Percentiles rank a stretch among this genome's conserved stretches.
These are phyloP conservation scores for Canariomyces notabilis DNA, from an alignment of 2,329 filamentous ascomycete genomes.

Conservation along the genomic window DNA sequence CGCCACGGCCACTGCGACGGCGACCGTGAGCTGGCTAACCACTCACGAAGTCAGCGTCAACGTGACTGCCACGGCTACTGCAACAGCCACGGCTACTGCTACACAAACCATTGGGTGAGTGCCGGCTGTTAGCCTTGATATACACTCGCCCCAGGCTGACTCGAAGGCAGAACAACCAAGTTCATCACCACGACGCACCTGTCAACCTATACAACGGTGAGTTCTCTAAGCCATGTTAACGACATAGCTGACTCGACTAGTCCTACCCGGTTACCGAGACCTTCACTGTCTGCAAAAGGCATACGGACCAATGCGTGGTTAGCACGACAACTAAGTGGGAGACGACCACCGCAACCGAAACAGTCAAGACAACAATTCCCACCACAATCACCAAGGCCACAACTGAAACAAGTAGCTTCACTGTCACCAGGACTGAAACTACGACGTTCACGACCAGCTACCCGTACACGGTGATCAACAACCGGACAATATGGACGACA, in stretches of 20 bases:
- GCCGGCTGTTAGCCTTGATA: not conserved
- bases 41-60: conserved; percentile 12
- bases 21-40: conserved; percentile 8
- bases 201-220: conserved; percentile 19
- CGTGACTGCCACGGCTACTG: conserved; percentile 7
- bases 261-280: conserved; percentile 20
- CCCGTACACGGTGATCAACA: conserved; percentile 7
- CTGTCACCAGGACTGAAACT: conserved; percentile 7
- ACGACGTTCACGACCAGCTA: conserved; percentile 12
- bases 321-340: conserved; percentile 21
- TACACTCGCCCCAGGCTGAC: conserved; percentile 1
- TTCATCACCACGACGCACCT: conserved; percentile 14
- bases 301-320: conserved; percentile 14
- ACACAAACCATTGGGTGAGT: conserved; percentile 9
- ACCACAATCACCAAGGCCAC: conserved; percentile 10
- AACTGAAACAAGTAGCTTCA: conserved; percentile 3
- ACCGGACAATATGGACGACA: conserved; percentile 4
- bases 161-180: conserved; percentile 10
- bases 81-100: conserved; percentile 5
- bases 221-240: not conserved
- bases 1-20: not conserved
- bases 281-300: conserved; percentile 18
- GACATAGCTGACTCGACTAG: conserved; percentile 14
- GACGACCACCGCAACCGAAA: conserved; percentile 10
- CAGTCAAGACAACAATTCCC: not conserved